phyloP scores from a whole-genome alignment of 139 green algal genomes.

The Nannochloris sp. region DNA sequence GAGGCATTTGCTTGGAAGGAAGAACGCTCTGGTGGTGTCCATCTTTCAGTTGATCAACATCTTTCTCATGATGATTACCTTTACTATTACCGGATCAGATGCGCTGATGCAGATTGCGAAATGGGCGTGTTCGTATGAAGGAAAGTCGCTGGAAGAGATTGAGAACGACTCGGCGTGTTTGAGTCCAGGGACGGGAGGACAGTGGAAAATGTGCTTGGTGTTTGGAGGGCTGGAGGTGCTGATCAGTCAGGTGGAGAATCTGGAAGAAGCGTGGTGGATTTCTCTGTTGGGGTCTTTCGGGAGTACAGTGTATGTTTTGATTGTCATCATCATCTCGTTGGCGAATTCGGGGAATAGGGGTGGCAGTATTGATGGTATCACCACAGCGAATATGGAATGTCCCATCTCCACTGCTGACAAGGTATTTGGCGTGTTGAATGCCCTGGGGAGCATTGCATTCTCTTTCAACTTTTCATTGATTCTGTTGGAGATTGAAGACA shows the following conservation, averaged over 20 bases:
- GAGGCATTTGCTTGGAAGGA: conserved; percentile 2
- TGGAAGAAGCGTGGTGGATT: conserved; percentile 24
- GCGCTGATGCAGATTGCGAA: background rate
- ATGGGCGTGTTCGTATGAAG: background rate
- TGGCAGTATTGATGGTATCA: conserved; percentile 3
- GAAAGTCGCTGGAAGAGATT: background rate
- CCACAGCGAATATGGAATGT: background rate
- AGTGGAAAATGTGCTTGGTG: conserved; percentile 3
- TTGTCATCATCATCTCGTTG: conserved; percentile 12
- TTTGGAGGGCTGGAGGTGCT: conserved; percentile 25
- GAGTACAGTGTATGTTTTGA: conserved; percentile 20
- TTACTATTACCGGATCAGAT: background rate
- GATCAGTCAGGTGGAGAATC: conserved; percentile 23
- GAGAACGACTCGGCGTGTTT: conserved; percentile 12
- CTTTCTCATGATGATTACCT: background rate
- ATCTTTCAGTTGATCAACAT: background rate
- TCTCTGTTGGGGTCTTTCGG: conserved; percentile 19
- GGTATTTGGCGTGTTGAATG: conserved; percentile 26
- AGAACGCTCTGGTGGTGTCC: background rate
- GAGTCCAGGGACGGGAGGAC: background rate
- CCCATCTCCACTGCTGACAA: conserved; percentile 6
- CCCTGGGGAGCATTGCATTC: conserved; percentile 24
- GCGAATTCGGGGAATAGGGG: conserved; percentile 11
- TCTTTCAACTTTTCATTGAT: conserved; percentile 14
- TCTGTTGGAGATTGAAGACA: conserved; percentile 20